Evolutionary conservation across 2,329 filamentous ascomycete genomes (phyloP).

Genomic region (Venturia aucupariae): DNA sequence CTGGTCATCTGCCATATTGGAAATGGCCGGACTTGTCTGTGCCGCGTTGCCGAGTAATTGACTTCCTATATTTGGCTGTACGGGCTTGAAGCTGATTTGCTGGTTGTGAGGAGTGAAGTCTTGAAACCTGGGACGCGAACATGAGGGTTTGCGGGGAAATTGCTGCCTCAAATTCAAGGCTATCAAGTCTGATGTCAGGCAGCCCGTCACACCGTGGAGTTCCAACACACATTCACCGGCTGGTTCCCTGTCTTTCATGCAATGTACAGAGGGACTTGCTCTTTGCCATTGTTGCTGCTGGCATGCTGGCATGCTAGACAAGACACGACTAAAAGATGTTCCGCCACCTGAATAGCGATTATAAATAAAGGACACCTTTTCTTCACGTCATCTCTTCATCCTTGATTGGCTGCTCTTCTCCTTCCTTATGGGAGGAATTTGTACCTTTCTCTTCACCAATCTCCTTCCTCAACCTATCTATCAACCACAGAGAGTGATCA

Average conservation of each 20-base stretch:
- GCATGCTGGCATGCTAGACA: too few species aligned
- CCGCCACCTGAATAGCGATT: too few species aligned
- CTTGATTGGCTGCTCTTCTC: too few species aligned
- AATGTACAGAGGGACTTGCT: too few species aligned
- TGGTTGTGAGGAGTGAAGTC: not conserved
- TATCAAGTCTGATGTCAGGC: too few species aligned
- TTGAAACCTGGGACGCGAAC: not conserved
- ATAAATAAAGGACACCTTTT: too few species aligned
- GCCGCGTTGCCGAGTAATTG: slow-evolving; percentile 7
- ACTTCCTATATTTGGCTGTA: not conserved
- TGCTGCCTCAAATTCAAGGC: not conserved
- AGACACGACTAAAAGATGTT: too few species aligned
- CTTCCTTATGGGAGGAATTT: too few species aligned
- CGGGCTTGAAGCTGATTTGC: slow-evolving; percentile 9
- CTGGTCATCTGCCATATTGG: slow-evolving; percentile 6
- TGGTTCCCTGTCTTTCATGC: too few species aligned
- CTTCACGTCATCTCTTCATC: not conserved
- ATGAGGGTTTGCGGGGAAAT: not conserved
- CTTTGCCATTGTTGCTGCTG: too few species aligned
- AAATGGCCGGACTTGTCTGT: not conserved
- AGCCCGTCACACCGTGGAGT: too few species aligned
- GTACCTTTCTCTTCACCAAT: not conserved
- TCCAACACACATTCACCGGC: too few species aligned
- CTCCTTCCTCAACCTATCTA: not conserved
- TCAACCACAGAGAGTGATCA: not conserved